Conservation (phyloP, 768 basidiomycete genomes). For the Mycena vulgaris region DNA sequence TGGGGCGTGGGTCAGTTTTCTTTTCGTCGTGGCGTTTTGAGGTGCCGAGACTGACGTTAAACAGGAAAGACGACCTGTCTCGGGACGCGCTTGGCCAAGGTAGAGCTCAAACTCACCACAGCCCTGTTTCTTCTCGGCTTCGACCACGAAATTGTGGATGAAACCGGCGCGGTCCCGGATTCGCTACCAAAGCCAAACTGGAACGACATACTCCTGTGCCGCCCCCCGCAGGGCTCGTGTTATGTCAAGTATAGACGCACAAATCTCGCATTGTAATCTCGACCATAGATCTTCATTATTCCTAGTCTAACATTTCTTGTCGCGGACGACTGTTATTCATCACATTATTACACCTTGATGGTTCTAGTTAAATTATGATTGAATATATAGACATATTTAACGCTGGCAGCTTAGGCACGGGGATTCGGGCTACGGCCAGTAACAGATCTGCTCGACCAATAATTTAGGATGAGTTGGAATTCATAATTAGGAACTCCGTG, state of each 20-base stretch:
- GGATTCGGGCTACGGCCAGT: background rate
- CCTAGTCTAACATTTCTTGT: slow-evolving; percentile 19
- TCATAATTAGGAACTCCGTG: no score
- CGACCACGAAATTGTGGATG: slow-evolving; percentile 71
- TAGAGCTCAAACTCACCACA: slow-evolving; percentile 80
- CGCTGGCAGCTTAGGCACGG: background rate
- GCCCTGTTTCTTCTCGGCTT: slow-evolving; percentile 79
- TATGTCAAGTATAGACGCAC: slow-evolving; percentile 61
- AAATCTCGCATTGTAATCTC: slow-evolving; percentile 22
- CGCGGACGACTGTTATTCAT: slow-evolving; percentile 15
- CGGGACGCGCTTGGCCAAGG: slow-evolving; percentile 80
- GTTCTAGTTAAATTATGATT: slow-evolving; percentile 12
- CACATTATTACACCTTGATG: slow-evolving; percentile 33
- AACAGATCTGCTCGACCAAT: no score
- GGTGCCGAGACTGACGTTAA: slow-evolving; percentile 29
- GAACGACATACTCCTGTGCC: slow-evolving; percentile 83
- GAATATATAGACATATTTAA: slow-evolving; percentile 10
- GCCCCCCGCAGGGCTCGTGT: slow-evolving; percentile 70
- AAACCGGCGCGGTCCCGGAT: slow-evolving; percentile 59
- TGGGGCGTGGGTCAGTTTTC: slow-evolving; percentile 83
- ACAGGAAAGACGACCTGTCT: slow-evolving; percentile 80
- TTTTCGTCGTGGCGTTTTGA: slow-evolving; percentile 30
- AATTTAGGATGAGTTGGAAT: no score
- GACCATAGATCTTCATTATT: slow-evolving; percentile 28
- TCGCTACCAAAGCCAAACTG: slow-evolving; percentile 77